These are phyloP conservation scores for Aspergillus amoenus DNA, from an alignment of 2,329 filamentous ascomycete genomes.

Conservation along the genomic window DNA sequence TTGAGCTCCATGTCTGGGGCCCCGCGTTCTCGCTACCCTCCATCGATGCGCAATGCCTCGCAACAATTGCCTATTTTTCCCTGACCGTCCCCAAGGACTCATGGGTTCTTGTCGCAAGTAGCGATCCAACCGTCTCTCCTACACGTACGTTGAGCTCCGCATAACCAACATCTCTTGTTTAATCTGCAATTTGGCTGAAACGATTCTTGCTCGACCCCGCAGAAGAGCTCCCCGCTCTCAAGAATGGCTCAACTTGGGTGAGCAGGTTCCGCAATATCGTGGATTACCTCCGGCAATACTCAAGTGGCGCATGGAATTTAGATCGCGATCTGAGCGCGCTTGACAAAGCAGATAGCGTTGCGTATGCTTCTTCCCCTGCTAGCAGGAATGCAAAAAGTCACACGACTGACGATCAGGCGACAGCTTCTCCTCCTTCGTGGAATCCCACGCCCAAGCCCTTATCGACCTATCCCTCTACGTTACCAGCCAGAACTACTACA, in stretches of 20 bases:
- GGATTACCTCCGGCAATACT: conserved; percentile 49
- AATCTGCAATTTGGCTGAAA: conserved; percentile 15
- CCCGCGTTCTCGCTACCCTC: conserved; percentile 86
- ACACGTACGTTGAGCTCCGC: conserved; percentile 56
- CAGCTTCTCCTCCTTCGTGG: conserved; percentile 65
- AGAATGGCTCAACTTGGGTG: conserved; percentile 55
- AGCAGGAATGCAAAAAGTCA: background rate
- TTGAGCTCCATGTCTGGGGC: conserved; percentile 87
- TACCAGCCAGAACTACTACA: conserved; percentile 82
- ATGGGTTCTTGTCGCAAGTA: conserved; percentile 73
- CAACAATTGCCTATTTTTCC: conserved; percentile 74
- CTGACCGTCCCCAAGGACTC: conserved; percentile 57
- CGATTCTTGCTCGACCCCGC: conserved; percentile 4
- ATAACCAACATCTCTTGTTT: conserved; percentile 11
- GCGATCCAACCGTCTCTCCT: conserved; percentile 69
- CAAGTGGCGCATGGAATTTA: conserved; percentile 50
- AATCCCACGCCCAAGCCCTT: conserved; percentile 71
- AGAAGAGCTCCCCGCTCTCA: conserved; percentile 60
- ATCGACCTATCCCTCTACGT: conserved; percentile 87
- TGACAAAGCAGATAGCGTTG: conserved; percentile 50
- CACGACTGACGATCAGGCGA: conserved; percentile 11
- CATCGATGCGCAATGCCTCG: conserved; percentile 87
- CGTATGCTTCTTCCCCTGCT: conserved; percentile 36
- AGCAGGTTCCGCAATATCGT: conserved; percentile 56
- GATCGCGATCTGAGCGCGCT: conserved; percentile 44